phyloP scores from a whole-genome alignment of 2,329 filamentous ascomycete genomes.

The Apiospora kogelbergensis region DNA sequence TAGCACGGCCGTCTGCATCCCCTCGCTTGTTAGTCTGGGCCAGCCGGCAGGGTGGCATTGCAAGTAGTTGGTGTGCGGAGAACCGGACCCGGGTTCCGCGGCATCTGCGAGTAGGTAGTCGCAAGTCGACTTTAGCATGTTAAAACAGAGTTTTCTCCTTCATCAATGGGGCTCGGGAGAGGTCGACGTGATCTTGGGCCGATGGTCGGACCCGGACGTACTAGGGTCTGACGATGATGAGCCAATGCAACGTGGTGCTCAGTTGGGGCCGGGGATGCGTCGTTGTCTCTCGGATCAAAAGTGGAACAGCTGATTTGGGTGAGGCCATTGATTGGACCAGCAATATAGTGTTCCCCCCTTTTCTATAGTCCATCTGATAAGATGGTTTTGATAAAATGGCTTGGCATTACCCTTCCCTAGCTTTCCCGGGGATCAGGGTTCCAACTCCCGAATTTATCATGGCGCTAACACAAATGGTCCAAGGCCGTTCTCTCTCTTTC shows the following conservation, averaged over 20 bases:
- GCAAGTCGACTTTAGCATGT: background rate
- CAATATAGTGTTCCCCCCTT: background rate
- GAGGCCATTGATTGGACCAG: background rate
- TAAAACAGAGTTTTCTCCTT: background rate
- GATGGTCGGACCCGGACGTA: background rate
- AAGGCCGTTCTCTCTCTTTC: no score
- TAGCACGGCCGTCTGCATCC: background rate
- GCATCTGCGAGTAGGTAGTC: background rate
- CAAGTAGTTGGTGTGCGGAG: background rate
- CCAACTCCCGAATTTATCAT: no score
- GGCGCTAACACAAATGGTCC: no score
- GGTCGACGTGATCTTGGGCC: background rate
- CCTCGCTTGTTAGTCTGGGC: background rate
- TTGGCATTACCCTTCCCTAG: background rate
- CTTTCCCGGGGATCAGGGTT: background rate
- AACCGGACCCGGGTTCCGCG: background rate
- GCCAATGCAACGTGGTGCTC: background rate
- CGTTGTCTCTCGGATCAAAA: conserved; percentile 5
- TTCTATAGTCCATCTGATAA: conserved; percentile 4
- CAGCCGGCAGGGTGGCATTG: background rate
- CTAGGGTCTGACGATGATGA: background rate
- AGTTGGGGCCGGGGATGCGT: background rate
- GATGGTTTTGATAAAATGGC: conserved; percentile 9
- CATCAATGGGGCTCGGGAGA: background rate
- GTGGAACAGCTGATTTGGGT: background rate